These are phyloP conservation scores for Ceratocystis albifundus DNA, from an alignment of 2,329 filamentous ascomycete species.

Conservation along the genomic window DNA sequence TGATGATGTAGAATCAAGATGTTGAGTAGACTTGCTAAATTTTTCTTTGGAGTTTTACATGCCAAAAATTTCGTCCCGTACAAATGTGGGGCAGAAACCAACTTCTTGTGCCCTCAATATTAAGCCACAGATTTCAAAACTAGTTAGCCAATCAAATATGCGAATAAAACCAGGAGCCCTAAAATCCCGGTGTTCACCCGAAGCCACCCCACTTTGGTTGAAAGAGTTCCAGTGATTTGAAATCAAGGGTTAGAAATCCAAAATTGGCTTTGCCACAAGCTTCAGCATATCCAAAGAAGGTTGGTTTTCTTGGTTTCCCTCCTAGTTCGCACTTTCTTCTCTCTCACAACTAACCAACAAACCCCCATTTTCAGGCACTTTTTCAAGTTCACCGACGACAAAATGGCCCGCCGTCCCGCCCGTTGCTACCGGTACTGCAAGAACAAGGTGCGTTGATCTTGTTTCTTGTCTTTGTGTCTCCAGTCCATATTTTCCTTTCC, in stretches of 20 bases:
- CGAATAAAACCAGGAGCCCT: conserved; percentile 29
- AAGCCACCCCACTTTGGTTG: conserved; percentile 16
- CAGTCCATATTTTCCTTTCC: conserved; percentile 2
- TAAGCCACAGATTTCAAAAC: conserved; percentile 23
- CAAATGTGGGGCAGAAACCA: conserved; percentile 16
- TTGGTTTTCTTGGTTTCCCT: conserved; percentile 22
- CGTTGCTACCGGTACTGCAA: conserved; percentile 99
- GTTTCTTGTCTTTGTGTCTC: conserved; percentile 10
- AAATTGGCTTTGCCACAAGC: conserved; percentile 24
- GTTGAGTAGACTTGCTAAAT: not conserved
- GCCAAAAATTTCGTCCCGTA: conserved; percentile 13
- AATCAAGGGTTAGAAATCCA: conserved; percentile 37
- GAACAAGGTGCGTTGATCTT: conserved; percentile 75
- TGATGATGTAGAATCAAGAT: conserved; percentile 29
- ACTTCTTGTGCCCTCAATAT: conserved; percentile 14
- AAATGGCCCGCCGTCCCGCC: conserved; percentile 98
- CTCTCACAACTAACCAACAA: conserved; percentile 31
- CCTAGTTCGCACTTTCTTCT: conserved; percentile 24
- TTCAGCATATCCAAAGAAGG: conserved; percentile 22
- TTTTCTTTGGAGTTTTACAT: not conserved
- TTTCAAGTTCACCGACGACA: conserved; percentile 41
- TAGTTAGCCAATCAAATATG: conserved; percentile 27
- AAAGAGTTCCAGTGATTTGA: conserved; percentile 37
- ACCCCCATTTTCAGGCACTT: conserved; percentile 24
- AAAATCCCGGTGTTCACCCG: conserved; percentile 32